Percentiles rank a stretch among this genome's conserved stretches.
Evolutionary conservation across 148 eudicot genomes (phyloP).

Genomic region (Diospyros kaki): DNA sequence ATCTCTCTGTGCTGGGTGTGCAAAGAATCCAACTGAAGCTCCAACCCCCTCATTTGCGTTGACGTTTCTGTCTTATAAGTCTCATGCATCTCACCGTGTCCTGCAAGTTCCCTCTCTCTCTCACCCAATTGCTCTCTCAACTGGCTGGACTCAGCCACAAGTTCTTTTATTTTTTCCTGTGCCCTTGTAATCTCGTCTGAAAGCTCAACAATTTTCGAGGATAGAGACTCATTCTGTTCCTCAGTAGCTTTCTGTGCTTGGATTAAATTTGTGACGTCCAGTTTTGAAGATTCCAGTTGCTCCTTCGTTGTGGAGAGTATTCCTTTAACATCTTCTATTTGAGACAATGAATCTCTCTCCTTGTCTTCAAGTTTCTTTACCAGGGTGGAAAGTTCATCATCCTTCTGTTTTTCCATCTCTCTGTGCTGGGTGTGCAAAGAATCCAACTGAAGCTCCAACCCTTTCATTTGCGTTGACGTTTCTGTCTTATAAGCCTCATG

Average conservation of each 20-base stretch:
- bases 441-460: constrained; percentile 1
- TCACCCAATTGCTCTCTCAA: constrained; percentile 17
- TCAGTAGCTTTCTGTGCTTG: constrained; percentile 35
- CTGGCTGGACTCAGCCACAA: constrained; percentile 15
- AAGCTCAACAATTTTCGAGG: constrained; percentile 42
- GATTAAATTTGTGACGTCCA: constrained; percentile 42
- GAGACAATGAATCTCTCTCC: constrained; percentile 16
- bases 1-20: constrained; percentile 3
- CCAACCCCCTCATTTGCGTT: not conserved
- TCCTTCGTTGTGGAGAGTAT: constrained; percentile 30
- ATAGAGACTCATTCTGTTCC: constrained; percentile 52
- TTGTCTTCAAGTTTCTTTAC: constrained; percentile 45
- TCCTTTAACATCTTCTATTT: constrained; percentile 35
- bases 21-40: constrained; percentile 16
- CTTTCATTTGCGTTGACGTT: constrained; percentile 5
- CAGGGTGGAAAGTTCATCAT: constrained; percentile 24
- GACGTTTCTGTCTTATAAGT: constrained; percentile 32
- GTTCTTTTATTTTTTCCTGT: constrained; percentile 16
- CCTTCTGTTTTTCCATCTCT: constrained; percentile 9
- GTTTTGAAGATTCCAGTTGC: constrained; percentile 41
- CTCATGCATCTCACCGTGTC: constrained; percentile 12
- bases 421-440: not conserved
- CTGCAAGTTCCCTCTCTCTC: constrained; percentile 9
- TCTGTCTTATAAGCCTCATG: constrained; percentile 11
- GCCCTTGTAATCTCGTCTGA: constrained; percentile 42